Evolutionary conservation across 148 eudicot species (phyloP).

Genomic region (Limonium bicolor): DNA sequence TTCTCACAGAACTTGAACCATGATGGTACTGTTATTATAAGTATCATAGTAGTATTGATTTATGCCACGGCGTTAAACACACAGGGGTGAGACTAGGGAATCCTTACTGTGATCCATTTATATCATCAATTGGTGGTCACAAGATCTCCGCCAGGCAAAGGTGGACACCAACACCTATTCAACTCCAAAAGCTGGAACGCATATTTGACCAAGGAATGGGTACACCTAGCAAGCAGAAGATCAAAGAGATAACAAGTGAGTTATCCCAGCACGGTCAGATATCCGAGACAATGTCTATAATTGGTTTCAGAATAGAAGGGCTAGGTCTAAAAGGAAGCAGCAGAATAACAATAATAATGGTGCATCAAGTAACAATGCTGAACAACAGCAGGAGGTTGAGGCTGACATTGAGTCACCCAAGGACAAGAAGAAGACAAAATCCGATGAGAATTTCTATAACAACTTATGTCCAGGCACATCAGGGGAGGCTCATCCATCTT

Average conservation of each 20-base stretch:
- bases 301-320: conserved; percentile 95
- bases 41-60: no score
- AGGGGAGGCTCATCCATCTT: conserved; percentile 36
- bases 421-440: conserved; percentile 67
- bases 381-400: conserved; percentile 85
- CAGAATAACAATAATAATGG: no score
- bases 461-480: conserved; percentile 21
- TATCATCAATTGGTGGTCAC: conserved; percentile 61
- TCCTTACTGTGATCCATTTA: conserved; percentile 55
- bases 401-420: conserved; percentile 59
- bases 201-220: conserved; percentile 81
- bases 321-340: conserved; percentile 84
- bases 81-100: conserved; percentile 77
- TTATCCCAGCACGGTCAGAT: conserved; percentile 80
- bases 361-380: conserved; percentile 41
- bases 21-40: no score
- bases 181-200: conserved; percentile 79
- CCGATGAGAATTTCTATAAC: conserved; percentile 59
- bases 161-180: conserved; percentile 83
- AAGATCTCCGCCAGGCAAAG: conserved; percentile 65
- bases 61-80: no score
- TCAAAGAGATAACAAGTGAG: conserved; percentile 68
- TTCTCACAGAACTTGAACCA: no score
- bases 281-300: conserved; percentile 85
- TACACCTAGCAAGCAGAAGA: conserved; percentile 90